phyloP scores from a whole-genome alignment of 202 grass and related monocot genomes.

The Carex sylvatica region DNA sequence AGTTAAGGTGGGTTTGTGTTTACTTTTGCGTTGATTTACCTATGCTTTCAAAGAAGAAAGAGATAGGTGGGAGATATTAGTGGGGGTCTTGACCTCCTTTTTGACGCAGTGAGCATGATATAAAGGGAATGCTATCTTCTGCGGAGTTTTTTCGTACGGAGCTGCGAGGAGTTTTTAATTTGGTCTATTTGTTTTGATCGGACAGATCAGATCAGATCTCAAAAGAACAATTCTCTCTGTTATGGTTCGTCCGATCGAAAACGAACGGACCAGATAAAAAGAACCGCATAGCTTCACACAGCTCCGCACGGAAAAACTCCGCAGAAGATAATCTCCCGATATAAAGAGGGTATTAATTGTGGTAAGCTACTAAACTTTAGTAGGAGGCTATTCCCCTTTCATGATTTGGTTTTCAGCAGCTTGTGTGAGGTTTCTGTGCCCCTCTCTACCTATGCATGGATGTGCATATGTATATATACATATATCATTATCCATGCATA shows the following conservation, averaged over 20 bases:
- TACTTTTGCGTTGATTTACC: constrained; percentile 17
- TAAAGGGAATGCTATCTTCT: too few species aligned
- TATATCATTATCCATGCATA: constrained; percentile 14
- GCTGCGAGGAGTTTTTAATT: too few species aligned
- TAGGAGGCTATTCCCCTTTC: constrained; percentile 25
- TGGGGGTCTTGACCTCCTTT: constrained; percentile 26
- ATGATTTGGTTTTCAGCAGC: constrained; percentile 25
- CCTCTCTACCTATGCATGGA: neutral
- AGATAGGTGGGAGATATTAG: constrained; percentile 16
- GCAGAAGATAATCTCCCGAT: too few species aligned
- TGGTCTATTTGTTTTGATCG: too few species aligned
- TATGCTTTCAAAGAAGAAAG: constrained; percentile 23
- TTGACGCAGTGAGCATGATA: constrained; percentile 21
- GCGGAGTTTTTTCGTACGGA: too few species aligned
- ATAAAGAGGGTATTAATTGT: constrained; percentile 26
- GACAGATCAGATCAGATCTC: too few species aligned
- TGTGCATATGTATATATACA: neutral
- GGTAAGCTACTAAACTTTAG: constrained; percentile 21
- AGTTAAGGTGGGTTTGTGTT: constrained; percentile 11
- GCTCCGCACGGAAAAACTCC: too few species aligned
- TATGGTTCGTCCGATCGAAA: too few species aligned
- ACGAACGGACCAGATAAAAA: too few species aligned
- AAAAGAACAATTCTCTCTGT: too few species aligned
- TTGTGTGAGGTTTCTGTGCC: constrained; percentile 11
- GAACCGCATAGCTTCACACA: too few species aligned